Percentiles rank a stretch among this genome's conserved stretches.
Conservation (phyloP, 768 basidiomycete genomes). For the Podaxis mareebaensis region DNA sequence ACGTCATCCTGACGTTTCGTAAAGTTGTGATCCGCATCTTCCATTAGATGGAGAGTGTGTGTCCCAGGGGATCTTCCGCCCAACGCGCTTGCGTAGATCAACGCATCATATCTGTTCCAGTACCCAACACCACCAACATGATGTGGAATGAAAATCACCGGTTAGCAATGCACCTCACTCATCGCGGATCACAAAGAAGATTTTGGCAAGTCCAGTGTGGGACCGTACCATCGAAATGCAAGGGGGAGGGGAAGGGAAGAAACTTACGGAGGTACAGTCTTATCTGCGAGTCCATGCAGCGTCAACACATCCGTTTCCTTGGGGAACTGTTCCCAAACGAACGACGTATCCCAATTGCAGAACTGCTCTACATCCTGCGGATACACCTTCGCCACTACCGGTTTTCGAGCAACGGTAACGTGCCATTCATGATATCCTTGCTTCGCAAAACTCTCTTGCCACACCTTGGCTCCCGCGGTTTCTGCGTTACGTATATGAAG, state of each 20-base stretch:
- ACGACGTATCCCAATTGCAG: constrained; percentile 61
- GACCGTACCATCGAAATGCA: background rate
- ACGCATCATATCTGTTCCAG: constrained; percentile 60
- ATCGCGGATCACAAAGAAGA: constrained; percentile 1
- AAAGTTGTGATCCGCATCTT: constrained; percentile 81
- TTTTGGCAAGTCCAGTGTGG: background rate
- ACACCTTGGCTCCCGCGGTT: constrained; percentile 29
- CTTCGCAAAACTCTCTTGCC: constrained; percentile 51
- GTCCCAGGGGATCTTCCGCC: constrained; percentile 62
- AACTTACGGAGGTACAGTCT: constrained; percentile 68
- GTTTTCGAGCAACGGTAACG: constrained; percentile 65
- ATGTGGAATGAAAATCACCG: constrained; percentile 1
- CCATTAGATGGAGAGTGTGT: constrained; percentile 68
- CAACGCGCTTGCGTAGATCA: constrained; percentile 67
- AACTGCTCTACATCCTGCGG: constrained; percentile 65
- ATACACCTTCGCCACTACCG: constrained; percentile 49
- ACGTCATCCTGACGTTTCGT: constrained; percentile 69
- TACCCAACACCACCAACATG: background rate
- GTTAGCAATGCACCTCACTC: background rate
- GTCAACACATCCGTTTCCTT: constrained; percentile 64
- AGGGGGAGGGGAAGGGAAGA: background rate
- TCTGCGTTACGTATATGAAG: constrained; percentile 20
- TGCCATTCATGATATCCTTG: constrained; percentile 67
- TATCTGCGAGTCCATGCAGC: constrained; percentile 73
- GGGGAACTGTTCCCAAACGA: constrained; percentile 74